Conservation (phyloP, 1,284 basidiomycete genomes). For the Apiotrichum domesticum region DNA sequence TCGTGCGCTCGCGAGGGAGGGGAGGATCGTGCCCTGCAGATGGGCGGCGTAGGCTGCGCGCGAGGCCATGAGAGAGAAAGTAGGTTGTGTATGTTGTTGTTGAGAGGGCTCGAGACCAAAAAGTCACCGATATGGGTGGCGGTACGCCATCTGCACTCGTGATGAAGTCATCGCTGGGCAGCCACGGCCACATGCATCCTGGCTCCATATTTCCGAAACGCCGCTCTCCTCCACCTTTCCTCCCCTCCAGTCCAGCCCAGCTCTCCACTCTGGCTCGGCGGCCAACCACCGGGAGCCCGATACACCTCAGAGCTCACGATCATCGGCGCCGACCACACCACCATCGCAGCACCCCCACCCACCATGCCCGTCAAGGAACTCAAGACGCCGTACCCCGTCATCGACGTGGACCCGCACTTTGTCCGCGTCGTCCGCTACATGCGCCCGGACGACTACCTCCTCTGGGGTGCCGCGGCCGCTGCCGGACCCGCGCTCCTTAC, state of each 20-base stretch:
- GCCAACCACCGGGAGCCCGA: neutral
- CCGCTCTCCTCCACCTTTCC: no score
- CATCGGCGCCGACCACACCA: neutral
- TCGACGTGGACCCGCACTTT: slow-evolving; percentile 89
- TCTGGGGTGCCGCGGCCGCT: slow-evolving; percentile 74
- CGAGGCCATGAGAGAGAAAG: neutral
- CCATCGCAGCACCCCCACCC: neutral
- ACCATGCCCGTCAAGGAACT: slow-evolving; percentile 65
- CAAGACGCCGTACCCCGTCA: slow-evolving; percentile 69
- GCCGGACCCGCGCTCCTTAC: slow-evolving; percentile 44
- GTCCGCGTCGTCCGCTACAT: slow-evolving; percentile 83
- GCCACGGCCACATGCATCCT: neutral
- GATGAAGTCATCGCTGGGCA: neutral
- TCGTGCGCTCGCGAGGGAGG: slow-evolving; percentile 12
- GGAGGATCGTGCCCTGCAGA: slow-evolving; percentile 16
- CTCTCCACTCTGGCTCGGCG: neutral
- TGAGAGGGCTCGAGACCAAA: no score
- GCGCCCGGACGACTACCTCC: slow-evolving; percentile 77
- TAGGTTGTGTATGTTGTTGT: no score
- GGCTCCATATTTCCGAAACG: neutral
- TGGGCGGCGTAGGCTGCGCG: slow-evolving; percentile 13
- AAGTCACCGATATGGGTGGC: no score
- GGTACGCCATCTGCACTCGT: no score
- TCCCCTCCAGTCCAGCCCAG: no score
- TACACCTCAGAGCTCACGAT: no score